A percentile compares a stretch with the other conserved stretches of the same genome.
These are phyloP conservation scores for Nicotiana tomentosiformis DNA, from an alignment of 257 asterid species.

Conservation along the genomic window DNA sequence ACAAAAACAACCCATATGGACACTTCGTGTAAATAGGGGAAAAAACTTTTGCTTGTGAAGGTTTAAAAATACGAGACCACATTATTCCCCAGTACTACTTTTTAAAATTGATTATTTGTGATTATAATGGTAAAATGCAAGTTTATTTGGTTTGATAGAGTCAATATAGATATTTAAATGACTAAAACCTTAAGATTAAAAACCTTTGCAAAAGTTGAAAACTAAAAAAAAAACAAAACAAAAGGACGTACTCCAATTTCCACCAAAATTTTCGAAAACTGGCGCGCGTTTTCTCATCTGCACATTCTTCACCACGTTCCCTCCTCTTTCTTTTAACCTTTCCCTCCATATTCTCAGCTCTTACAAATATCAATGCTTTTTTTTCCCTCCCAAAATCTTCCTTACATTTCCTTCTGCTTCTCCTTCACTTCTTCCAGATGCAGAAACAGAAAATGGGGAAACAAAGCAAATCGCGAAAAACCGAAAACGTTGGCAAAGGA, in stretches of 20 bases:
- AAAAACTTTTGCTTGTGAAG: no score
- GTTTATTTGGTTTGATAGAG: no score
- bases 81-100: no score
- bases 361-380: not conserved
- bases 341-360: not conserved
- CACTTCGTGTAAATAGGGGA: no score
- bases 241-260: not conserved
- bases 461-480: constrained; percentile 51
- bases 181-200: no score
- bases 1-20: no score
- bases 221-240: no score
- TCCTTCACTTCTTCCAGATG: not conserved
- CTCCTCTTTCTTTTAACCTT: not conserved
- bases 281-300: constrained; percentile 34
- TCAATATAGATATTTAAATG: no score
- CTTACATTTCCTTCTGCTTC: not conserved
- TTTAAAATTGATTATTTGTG: no score
- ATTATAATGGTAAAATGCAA: no score
- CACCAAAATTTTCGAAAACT: constrained; percentile 35
- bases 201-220: no score
- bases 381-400: constrained; percentile 4
- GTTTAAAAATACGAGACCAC: no score
- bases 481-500: constrained; percentile 68
- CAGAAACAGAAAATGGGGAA: constrained; percentile 38
- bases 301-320: constrained; percentile 10